Conservation (phyloP, 352 stramenopile genomes). For the Globisporangium lucens region DNA sequence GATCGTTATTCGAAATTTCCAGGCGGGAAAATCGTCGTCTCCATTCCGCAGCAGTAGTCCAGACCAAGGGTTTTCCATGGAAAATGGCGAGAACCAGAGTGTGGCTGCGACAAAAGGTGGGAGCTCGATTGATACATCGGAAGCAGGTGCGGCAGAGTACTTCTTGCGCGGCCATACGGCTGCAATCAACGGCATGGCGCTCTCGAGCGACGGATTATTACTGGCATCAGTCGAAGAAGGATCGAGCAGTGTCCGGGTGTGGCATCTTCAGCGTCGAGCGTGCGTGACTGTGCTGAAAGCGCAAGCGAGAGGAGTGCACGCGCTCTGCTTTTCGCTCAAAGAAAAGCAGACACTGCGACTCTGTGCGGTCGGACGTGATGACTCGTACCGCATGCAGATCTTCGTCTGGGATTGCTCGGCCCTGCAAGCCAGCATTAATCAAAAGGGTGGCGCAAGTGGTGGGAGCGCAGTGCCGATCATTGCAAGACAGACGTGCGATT, state of each 20-base stretch:
- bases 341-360: conserved; percentile 29
- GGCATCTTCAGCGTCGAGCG: conserved; percentile 40
- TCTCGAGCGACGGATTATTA: conserved; percentile 37
- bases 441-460: background rate
- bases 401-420: conserved; percentile 67
- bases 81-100: background rate
- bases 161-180: conserved; percentile 43
- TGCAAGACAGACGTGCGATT: conserved; percentile 86
- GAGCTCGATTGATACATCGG: background rate
- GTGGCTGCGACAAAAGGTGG: conserved; percentile 3
- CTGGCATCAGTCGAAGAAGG: conserved; percentile 39
- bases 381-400: conserved; percentile 65
- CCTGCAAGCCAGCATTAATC: conserved; percentile 2
- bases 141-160: conserved; percentile 13
- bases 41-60: background rate
- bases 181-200: conserved; percentile 33
- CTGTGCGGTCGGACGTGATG: conserved; percentile 60
- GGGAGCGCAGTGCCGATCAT: conserved; percentile 34
- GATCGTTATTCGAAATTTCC: conserved; percentile 52
- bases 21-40: background rate
- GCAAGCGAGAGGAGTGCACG: conserved; percentile 42
- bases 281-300: conserved; percentile 50
- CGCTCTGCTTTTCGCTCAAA: conserved; percentile 44
- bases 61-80: background rate
- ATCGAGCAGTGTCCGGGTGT: conserved; percentile 43